Base-by-base conservation (phyloP, 371 early-diverging fungal species). In the Neoconidiobolus thromboides region DNA sequence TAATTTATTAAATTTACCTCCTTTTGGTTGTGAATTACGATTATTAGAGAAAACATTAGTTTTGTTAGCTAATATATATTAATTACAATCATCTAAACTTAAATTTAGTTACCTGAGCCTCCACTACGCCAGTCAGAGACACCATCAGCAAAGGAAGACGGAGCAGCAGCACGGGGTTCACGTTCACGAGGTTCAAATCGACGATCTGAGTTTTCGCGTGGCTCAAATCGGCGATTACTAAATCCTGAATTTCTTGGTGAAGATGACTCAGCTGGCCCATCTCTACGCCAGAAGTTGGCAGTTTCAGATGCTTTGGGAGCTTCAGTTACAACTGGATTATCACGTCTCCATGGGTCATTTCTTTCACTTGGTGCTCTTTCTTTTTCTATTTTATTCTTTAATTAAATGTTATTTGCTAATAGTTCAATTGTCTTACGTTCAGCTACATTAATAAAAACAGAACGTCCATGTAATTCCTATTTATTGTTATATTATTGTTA, bases 371-470 rank as follows among this genome's bases (percentile, higher is more conserved):
- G 67, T 39, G 69, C 68, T 40, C 63, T 58, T 43, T 64, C 69
- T 61, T 69, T 65, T 58, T 71, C 69, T 58, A 69, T 66, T 9
- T 26, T 26, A 26, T 26, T 66, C 9, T 66, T 68, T 3, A 53
- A 26, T 6, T 41, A 61, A 41, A 6, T 51, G 36, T 40, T 47
- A 40, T 2, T n/a, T 7, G n/a, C 2, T 48, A 54, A 58, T 39
- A 55, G 42, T 37, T 40, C 62, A 53, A 26, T 55, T 3, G 15
- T 76, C 26, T 73, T 79, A 86, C 85, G 80, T 66, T 89, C 91
- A 57, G 93, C 90, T 65, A 93, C 79, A 65, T 85, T 86, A 62
- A 95, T 77, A 61, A 86, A 84, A 61, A 95, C 75, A 48, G 69
- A 60, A 52, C 95, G 82, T 10, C 82, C 80, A 57, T 70, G 58